Evolutionary conservation across 2,329 filamentous ascomycete genomes (phyloP).

Genomic region (Escovopsis sp.): DNA sequence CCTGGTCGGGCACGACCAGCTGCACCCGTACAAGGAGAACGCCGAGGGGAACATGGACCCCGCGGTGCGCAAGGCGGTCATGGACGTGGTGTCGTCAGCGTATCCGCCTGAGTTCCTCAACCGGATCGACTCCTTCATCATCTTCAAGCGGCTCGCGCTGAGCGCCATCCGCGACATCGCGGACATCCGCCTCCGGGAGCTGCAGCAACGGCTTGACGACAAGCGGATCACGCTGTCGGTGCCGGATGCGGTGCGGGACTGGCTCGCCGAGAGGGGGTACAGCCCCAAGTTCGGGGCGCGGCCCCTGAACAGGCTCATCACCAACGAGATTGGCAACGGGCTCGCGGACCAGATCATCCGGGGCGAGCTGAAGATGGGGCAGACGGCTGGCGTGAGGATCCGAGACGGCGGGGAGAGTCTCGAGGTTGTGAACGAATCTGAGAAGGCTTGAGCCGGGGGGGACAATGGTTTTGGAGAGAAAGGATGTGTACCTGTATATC

Average conservation of each 20-base stretch:
- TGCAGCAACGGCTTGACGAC: slow-evolving; percentile 72
- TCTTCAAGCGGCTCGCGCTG: slow-evolving; percentile 76
- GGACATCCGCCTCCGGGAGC: slow-evolving; percentile 74
- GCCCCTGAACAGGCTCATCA: slow-evolving; percentile 80
- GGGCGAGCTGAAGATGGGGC: slow-evolving; percentile 62
- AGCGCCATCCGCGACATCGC: slow-evolving; percentile 79
- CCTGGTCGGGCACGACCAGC: slow-evolving; percentile 59
- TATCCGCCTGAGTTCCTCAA: slow-evolving; percentile 94
- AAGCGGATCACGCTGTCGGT: slow-evolving; percentile 67
- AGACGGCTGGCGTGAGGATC: slow-evolving; percentile 56
- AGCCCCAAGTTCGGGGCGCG: slow-evolving; percentile 84
- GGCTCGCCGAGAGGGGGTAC: slow-evolving; percentile 82
- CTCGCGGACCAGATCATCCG: slow-evolving; percentile 87
- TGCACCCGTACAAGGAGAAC: slow-evolving; percentile 48
- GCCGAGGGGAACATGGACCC: slow-evolving; percentile 55
- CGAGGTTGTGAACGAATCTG: slow-evolving; percentile 26
- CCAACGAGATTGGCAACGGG: slow-evolving; percentile 75
- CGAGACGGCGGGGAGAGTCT: slow-evolving; percentile 46
- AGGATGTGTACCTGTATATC: no score
- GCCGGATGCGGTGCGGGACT: slow-evolving; percentile 57
- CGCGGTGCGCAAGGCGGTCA: slow-evolving; percentile 62
- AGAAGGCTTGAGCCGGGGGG: slow-evolving; percentile 5
- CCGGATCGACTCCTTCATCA: slow-evolving; percentile 64
- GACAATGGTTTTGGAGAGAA: no score
- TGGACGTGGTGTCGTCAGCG: slow-evolving; percentile 64